phyloP scores from a whole-genome alignment of 139 green algal species.

The Gonium pectorale region DNA sequence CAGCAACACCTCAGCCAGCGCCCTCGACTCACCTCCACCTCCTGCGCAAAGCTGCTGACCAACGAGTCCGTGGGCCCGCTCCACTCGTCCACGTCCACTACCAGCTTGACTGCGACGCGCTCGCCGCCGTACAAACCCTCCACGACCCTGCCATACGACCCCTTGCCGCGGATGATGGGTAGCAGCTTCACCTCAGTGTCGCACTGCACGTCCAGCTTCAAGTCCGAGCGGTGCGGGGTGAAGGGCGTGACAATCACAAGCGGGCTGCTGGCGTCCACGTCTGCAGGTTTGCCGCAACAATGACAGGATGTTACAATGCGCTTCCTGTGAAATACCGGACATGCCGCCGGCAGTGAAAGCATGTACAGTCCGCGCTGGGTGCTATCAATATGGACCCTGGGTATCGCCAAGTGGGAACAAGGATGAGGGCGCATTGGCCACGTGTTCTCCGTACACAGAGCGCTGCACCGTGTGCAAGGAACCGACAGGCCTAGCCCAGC shows the following conservation, averaged over 20 bases:
- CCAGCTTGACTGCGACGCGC: constrained; percentile 36
- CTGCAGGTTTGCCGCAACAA: background rate
- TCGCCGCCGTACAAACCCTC: constrained; percentile 30
- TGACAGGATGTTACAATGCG: background rate
- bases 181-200: constrained; percentile 36
- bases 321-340: no score
- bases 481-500: no score
- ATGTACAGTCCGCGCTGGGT: no score
- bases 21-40: constrained; percentile 18
- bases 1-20: background rate
- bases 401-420: no score
- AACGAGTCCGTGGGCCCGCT: constrained; percentile 22
- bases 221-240: constrained; percentile 35
- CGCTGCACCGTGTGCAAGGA: no score
- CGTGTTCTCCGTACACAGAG: no score
- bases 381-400: no score
- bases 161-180: constrained; percentile 32
- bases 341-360: no score
- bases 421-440: no score
- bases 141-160: constrained; percentile 15
- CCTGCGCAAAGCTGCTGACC: constrained; percentile 15
- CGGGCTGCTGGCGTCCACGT: constrained; percentile 25
- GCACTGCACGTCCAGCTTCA: constrained; percentile 42
- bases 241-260: constrained; percentile 40
- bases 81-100: constrained; percentile 43